Base-by-base conservation (phyloP, 202 grass and related monocot genomes). In the Setaria viridis region DNA sequence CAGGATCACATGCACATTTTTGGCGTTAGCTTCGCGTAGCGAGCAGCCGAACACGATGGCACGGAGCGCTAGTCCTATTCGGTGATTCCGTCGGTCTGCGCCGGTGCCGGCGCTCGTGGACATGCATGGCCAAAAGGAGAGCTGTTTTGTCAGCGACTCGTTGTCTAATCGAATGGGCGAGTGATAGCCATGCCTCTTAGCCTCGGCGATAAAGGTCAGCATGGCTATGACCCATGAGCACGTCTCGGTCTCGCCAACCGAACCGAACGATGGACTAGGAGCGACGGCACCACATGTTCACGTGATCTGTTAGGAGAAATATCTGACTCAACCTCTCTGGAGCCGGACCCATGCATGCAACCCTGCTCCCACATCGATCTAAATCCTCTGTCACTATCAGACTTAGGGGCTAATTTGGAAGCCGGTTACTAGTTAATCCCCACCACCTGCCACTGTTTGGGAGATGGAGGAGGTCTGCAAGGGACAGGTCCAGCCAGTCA, bases 241-340 rank as follows among this genome's bases (percentile, higher is more conserved):
- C 67, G 71, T 70, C 47, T 55, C 64, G 37, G 37, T 46, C 67
- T 67, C 81, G 63, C 63, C 82, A 76, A 77, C 72, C 63, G 53
- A 7, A 60, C 37, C 62, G 19, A 20, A 17, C 53, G 55, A 62
- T 48, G 10, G 11, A 13, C 11, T 20, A 55, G 50, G 16, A 55
- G 53, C 5, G 4, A 19, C 19, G 55, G 55, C 55, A 57, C 55
- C 55, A 32, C 21, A 62, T 6, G 59, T 57, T 58, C 60, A 63
- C 29, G 60, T 63, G 60, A 63, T 33, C n/a, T 15, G 29, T 14
- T 58, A 63, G 60, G 60, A 32, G 29, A 63, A 63, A 63, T 15
- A 63, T 63, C 60, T 11, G 3, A 10, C 9, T 13, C 25, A 29
- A 62, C 29, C 7, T 25, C 0, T 32, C 60, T 32, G 60, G 60